These are phyloP conservation scores for Clarireedia homoeocarpa DNA, from an alignment of 2,329 filamentous ascomycete genomes.

Conservation along the genomic window DNA sequence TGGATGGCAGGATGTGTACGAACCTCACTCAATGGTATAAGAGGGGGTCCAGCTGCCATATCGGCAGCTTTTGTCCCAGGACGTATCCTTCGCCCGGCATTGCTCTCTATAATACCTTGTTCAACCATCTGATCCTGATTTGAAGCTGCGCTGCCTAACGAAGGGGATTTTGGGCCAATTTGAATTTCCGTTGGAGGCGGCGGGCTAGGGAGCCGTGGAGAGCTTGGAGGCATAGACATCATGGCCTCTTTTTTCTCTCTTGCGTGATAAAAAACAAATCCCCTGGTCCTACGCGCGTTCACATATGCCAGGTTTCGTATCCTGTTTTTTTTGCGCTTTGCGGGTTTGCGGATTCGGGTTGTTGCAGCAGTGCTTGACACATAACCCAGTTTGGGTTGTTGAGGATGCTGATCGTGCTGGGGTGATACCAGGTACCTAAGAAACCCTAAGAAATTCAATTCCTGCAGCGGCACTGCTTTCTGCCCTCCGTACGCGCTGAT, in stretches of 20 bases:
- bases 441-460: not conserved
- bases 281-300: no score
- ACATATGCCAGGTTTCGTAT: no score
- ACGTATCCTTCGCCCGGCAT: constrained; percentile 76
- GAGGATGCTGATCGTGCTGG: not conserved
- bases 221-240: constrained; percentile 54
- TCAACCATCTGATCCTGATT: constrained; percentile 51
- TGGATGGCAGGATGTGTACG: constrained; percentile 22
- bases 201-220: constrained; percentile 87
- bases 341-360: not conserved
- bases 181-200: constrained; percentile 94
- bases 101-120: constrained; percentile 58
- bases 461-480: not conserved
- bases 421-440: not conserved
- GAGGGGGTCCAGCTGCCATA: constrained; percentile 85
- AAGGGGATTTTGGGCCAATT: constrained; percentile 71
- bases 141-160: constrained; percentile 50
- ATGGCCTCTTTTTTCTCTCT: constrained; percentile 34
- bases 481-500: constrained; percentile 4
- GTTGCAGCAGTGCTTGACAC: no score
- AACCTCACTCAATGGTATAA: constrained; percentile 80
- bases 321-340: not conserved
- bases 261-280: no score
- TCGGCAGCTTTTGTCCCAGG: constrained; percentile 87
- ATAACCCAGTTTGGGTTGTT: not conserved